Percentiles rank a stretch among this genome's conserved stretches.
phyloP scores from a whole-genome alignment of 1,139 yeast species.

The Debaryomyces singareniensis region DNA sequence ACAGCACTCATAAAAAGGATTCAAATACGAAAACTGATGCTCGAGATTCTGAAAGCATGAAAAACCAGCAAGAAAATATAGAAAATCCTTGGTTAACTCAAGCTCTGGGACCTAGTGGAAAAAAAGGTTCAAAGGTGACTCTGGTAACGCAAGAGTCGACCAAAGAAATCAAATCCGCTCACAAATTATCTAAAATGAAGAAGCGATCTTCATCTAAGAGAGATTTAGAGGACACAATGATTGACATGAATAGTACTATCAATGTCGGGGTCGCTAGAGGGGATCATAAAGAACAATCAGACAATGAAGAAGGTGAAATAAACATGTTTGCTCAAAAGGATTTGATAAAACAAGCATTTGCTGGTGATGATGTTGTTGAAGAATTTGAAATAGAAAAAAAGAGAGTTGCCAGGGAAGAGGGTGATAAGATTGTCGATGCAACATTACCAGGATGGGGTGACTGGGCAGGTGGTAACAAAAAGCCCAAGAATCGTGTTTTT shows the following conservation, averaged over 20 bases:
- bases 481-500: constrained; percentile 56
- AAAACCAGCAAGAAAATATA: constrained; percentile 1
- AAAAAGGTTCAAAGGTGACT: constrained; percentile 48
- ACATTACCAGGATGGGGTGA: constrained; percentile 96
- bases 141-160: constrained; percentile 57
- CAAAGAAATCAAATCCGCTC: constrained; percentile 45
- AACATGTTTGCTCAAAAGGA: constrained; percentile 72
- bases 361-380: constrained; percentile 86
- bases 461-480: constrained; percentile 61
- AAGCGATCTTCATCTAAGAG: constrained; percentile 28
- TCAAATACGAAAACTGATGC: constrained; percentile 1
- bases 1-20: constrained; percentile 17
- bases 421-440: constrained; percentile 76
- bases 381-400: constrained; percentile 76
- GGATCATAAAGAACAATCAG: constrained; percentile 25
- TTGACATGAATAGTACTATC: constrained; percentile 44
- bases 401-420: constrained; percentile 68
- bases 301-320: constrained; percentile 33
- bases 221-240: constrained; percentile 31
- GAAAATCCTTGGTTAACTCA: constrained; percentile 68
- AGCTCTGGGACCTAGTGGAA: constrained; percentile 14
- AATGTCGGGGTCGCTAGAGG: constrained; percentile 8
- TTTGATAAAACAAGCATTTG: constrained; percentile 85
- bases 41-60: background rate
- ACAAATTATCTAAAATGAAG: constrained; percentile 44